Evolutionary conservation across 116 monocot genomes (phyloP), one percentile per base, ranked within the genome.

Genomic region (Cymodocea nodosa): DNA sequence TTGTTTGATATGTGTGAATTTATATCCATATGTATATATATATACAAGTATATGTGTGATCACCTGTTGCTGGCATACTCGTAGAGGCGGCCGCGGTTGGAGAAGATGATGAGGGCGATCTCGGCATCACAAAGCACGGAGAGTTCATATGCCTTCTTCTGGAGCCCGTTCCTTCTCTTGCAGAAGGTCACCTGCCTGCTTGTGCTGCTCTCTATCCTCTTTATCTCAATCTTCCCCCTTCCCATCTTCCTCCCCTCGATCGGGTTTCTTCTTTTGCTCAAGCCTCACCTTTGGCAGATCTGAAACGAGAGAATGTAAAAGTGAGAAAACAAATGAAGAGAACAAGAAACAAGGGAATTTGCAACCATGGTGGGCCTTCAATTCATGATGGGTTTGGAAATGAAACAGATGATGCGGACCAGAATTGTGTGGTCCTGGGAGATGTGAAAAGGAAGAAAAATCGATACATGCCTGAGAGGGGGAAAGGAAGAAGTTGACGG

Each of bases 161-260:
- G 63, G 9, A 73, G 51, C 16, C 73, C 73, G 59, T 66, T 73
- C 2, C 66, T 25, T 25, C 73, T 55, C 73, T 73, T 73, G 57
- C 49, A 65, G 58, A 73, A 73, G 51, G 58, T 73, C 13, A 73
- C 73, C 35, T 73, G 73, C 60, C 74, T 66, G 67, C 52, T 74
- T 20, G 59, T 67, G 2, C 19, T 59, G 67, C 52, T 74, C 36
- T 74, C 74, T 6, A 74, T 74, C 61, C 74, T 66, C 67, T 74
- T 74, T 30, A 71, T 35, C 71, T 71, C 62, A 18, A 71, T 51
- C 71, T 63, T 71, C 63, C 71, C 71, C 35, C 71, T 71, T 4
- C 71, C 71, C 71, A 71, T 63, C 13, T 51, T 16, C n/a, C 35
- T 35, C 11, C 25, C 19, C 54, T 67, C 36, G 35, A 51, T 14